Evolutionary conservation across 768 basidiomycete genomes (phyloP), one percentile per base, ranked within the genome.

Genomic region (Astraeus odoratus): DNA sequence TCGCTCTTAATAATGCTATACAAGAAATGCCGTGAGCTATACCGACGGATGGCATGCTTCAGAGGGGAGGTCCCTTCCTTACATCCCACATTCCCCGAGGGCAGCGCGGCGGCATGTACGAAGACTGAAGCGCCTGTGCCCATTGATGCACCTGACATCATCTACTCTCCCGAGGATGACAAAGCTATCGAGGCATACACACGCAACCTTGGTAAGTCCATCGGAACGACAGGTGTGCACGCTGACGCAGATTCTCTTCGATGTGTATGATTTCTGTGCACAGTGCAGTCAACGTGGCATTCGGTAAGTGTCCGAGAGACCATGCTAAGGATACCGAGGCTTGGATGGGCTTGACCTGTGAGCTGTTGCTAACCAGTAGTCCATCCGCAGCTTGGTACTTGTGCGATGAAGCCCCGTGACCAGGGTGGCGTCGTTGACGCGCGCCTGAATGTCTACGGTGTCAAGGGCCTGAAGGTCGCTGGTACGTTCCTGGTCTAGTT

Each of bases 331-430:
- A 31, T 31, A 12, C 12, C 18, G 16, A 29, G 3, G 29, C 39
- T 5, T 34, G 12, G 8, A 44, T 35, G 33, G 16, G 48, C 36
- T 43, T 13, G 50, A 6, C 7, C 24, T 6, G 12, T 19, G 15
- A 8, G 19, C 44, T 9, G 3, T 2, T 3, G 8, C 35, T n/a
- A 1, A 36, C 19, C 3, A 19, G 30, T 31, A 12, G 10, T 31
- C 10, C 7, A 6, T 29, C 10, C 30, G 30, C 42, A 81, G 79
- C 65, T 80, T 3, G 81, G 81, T 30, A 84, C 81, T 0, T 83
- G 81, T 44, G 73, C 81, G 0, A 84, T 84, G 83, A 82, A 82
- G 57, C 71, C 78, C 0, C 71, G 74, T 1, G 68, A 75, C 9
- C 42, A 71, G 24, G 73, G 72, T 1, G 84, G 83, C 4, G 83